phyloP scores from a whole-genome alignment of 352 stramenopile species.

The Aphanomyces invadans region DNA sequence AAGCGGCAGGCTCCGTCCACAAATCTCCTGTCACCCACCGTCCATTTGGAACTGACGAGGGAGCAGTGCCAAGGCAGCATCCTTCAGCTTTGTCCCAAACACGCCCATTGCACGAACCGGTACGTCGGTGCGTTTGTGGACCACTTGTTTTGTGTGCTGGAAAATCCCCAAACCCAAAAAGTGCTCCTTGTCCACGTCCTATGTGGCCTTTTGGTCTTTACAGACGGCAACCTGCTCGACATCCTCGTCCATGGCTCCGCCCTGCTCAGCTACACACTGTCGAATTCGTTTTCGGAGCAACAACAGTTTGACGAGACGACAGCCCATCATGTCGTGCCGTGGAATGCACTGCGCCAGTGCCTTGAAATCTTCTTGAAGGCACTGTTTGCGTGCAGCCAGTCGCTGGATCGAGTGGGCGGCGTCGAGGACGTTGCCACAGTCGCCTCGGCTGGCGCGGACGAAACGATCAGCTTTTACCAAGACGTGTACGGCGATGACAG shows the following conservation, averaged over 20 bases:
- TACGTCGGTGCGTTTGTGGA: conserved; percentile 12
- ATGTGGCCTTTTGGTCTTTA: conserved; percentile 24
- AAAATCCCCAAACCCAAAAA: not conserved
- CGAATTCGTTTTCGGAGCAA: conserved; percentile 10
- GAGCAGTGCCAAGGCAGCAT: conserved; percentile 6
- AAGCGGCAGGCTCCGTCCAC: conserved; percentile 12
- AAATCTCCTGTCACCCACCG: conserved; percentile 20
- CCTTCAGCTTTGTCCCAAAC: conserved; percentile 13
- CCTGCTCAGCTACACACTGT: conserved; percentile 11
- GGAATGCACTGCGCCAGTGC: not conserved
- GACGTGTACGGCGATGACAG: not conserved
- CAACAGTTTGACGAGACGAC: not conserved
- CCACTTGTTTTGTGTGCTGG: conserved; percentile 7
- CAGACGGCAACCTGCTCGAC: conserved; percentile 12
- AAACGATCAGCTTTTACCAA: conserved; percentile 19
- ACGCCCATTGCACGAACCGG: conserved; percentile 17
- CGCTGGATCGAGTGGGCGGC: not conserved
- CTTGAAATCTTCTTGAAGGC: conserved; percentile 19
- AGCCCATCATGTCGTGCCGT: conserved; percentile 2
- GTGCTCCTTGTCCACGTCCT: conserved; percentile 18
- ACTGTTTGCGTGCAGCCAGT: conserved; percentile 11
- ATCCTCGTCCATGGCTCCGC: conserved; percentile 20
- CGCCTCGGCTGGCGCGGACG: not conserved
- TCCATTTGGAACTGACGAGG: conserved; percentile 14
- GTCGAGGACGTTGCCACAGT: not conserved